A percentile compares a stretch with the other conserved stretches of the same genome.
Conservation (phyloP, 768 basidiomycete genomes). For the Clitopilus passeckerianus region DNA sequence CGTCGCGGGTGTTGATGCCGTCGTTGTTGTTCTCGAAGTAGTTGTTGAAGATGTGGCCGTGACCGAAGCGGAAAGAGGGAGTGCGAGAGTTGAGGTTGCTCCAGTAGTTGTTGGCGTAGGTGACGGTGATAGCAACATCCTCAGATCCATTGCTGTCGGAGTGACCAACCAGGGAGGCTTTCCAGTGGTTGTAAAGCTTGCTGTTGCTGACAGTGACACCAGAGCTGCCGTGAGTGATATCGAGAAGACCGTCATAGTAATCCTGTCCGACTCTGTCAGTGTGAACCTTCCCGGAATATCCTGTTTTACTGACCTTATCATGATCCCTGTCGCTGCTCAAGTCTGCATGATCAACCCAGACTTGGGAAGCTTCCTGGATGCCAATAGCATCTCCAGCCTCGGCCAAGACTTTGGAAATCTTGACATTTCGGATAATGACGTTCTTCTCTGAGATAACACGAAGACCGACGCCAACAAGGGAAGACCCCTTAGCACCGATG, state of each 20-base stretch:
- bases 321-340: conserved; percentile 40
- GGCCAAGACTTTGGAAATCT: conserved; percentile 43
- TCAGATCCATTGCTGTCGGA: conserved; percentile 36
- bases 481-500: conserved; percentile 34
- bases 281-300: neutral
- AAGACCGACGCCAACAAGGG: conserved; percentile 39
- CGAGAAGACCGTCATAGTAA: conserved; percentile 41
- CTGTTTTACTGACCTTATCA: conserved; percentile 27
- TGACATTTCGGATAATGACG: conserved; percentile 46
- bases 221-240: conserved; percentile 39
- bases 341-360: conserved; percentile 43
- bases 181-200: conserved; percentile 42
- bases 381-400: conserved; percentile 39
- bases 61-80: conserved; percentile 41
- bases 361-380: conserved; percentile 31
- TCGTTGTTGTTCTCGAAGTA: conserved; percentile 37
- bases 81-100: conserved; percentile 38
- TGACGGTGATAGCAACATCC: conserved; percentile 34
- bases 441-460: conserved; percentile 36
- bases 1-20: conserved; percentile 38
- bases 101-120: conserved; percentile 38
- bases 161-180: conserved; percentile 38
- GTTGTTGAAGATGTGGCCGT: conserved; percentile 43
- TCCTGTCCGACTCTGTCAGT: conserved; percentile 9
- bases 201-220: conserved; percentile 36